Conservation (phyloP, 2,329 filamentous ascomycete species). For the Ascosphaera pollenicola region DNA sequence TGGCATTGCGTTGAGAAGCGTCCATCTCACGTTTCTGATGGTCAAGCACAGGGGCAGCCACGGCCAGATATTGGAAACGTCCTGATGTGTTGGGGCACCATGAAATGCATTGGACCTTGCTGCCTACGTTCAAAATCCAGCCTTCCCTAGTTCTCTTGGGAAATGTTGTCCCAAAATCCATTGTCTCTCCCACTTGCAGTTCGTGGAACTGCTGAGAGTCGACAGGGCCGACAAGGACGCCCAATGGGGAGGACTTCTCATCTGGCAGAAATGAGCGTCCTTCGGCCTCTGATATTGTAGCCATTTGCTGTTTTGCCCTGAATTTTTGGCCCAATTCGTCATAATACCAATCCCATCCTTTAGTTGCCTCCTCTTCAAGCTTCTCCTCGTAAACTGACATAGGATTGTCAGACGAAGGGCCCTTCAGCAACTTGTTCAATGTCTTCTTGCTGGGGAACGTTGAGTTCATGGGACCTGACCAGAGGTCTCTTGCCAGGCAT, state of each 20-base stretch:
- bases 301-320: constrained; percentile 18
- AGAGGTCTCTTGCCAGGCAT: constrained; percentile 27
- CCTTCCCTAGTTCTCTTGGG: constrained; percentile 16
- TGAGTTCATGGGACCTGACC: constrained; percentile 23
- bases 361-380: constrained; percentile 22
- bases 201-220: constrained; percentile 21
- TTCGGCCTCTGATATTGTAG: constrained; percentile 14
- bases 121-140: constrained; percentile 36
- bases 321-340: constrained; percentile 21
- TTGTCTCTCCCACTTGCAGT: constrained; percentile 18
- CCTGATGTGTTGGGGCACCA: constrained; percentile 25
- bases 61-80: constrained; percentile 33
- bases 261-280: constrained; percentile 22
- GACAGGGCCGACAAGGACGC: constrained; percentile 29
- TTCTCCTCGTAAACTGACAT: constrained; percentile 22
- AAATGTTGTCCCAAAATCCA: constrained; percentile 27
- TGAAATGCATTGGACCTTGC: constrained; percentile 26
- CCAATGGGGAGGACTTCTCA: constrained; percentile 13
- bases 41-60: constrained; percentile 20
- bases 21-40: constrained; percentile 12
- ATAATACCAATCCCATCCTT: constrained; percentile 32
- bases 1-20: constrained; percentile 12
- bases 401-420: constrained; percentile 16
- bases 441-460: constrained; percentile 27
- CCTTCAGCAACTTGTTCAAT: constrained; percentile 10